Evolutionary conservation across 1,284 basidiomycete genomes (phyloP).

Genomic region (Malassezia sp.): DNA sequence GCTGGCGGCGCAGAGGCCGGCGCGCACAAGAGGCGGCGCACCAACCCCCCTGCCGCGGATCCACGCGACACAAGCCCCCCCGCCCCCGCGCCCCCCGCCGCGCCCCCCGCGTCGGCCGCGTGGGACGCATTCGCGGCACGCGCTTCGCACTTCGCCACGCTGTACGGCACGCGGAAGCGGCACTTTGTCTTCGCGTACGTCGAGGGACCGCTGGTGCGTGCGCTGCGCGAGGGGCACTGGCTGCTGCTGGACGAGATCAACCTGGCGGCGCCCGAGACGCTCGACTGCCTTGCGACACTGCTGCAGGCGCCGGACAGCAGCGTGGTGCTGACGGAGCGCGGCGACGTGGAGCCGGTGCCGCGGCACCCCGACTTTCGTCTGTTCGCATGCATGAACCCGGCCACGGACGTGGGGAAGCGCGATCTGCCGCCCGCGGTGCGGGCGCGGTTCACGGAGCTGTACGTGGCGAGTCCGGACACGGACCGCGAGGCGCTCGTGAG

Average conservation of each 20-base stretch:
- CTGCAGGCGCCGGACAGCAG: conserved; percentile 76
- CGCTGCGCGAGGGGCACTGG: conserved; percentile 82
- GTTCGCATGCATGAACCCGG: conserved; percentile 99
- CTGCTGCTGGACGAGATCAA: conserved; percentile 94
- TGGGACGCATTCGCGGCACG: conserved; percentile 56
- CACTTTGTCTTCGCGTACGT: conserved; percentile 66
- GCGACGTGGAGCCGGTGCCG: conserved; percentile 75
- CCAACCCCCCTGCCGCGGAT: neutral
- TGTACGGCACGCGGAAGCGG: conserved; percentile 31
- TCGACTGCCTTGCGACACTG: conserved; percentile 80
- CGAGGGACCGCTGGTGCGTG: conserved; percentile 90
- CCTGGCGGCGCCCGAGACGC: conserved; percentile 80
- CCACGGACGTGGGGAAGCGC: conserved; percentile 96
- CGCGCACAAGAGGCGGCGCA: conserved; percentile 12
- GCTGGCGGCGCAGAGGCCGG: no score
- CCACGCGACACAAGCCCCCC: conserved; percentile 53
- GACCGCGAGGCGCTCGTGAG: conserved; percentile 79
- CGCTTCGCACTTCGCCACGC: conserved; percentile 63
- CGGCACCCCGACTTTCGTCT: conserved; percentile 90
- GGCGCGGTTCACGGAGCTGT: conserved; percentile 86
- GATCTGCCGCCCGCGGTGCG: conserved; percentile 84
- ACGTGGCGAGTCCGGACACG: conserved; percentile 81
- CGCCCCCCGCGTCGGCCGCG: conserved; percentile 4
- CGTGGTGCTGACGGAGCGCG: conserved; percentile 84
- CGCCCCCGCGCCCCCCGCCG: conserved; percentile 67